A percentile compares a stretch with the other conserved stretches of the same genome.
Evolutionary conservation across 116 monocot genomes (phyloP).

Genomic region (Trichopus zeylanicus): DNA sequence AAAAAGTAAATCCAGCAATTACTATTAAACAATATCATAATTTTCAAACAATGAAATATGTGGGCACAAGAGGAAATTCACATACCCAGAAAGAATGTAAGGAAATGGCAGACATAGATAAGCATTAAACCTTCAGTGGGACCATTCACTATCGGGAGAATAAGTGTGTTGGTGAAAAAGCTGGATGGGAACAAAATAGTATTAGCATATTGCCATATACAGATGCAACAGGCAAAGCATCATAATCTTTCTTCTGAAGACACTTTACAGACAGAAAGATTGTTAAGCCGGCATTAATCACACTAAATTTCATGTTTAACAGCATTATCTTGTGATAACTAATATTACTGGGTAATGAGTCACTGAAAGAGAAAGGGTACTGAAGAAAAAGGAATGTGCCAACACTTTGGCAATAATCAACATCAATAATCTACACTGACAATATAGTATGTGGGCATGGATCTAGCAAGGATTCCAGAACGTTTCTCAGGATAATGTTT

Average conservation of each 20-base stretch:
- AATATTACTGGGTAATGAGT: too few species aligned
- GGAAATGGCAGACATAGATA: conserved; percentile 78
- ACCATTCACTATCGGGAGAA: conserved; percentile 94
- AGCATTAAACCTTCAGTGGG: conserved; percentile 99
- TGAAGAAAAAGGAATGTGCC: too few species aligned
- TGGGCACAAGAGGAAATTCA: not conserved
- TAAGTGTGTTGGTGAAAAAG: conserved; percentile 98
- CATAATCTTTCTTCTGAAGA: not conserved
- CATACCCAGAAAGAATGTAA: conserved; percentile 87
- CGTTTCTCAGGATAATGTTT: too few species aligned
- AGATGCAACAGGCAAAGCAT: not conserved
- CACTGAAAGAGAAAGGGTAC: too few species aligned
- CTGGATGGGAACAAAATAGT: conserved; percentile 29
- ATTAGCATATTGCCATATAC: not conserved
- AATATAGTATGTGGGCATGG: too few species aligned
- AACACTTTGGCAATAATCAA: too few species aligned
- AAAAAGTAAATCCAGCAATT: too few species aligned
- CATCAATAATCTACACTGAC: too few species aligned
- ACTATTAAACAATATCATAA: too few species aligned
- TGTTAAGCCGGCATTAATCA: not conserved
- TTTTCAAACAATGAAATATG: too few species aligned
- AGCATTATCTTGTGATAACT: too few species aligned
- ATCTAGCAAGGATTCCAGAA: too few species aligned
- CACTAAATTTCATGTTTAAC: not conserved
- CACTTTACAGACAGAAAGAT: not conserved